Conservation (phyloP, 148 eudicot genomes). For the Vaccinium darrowii region DNA sequence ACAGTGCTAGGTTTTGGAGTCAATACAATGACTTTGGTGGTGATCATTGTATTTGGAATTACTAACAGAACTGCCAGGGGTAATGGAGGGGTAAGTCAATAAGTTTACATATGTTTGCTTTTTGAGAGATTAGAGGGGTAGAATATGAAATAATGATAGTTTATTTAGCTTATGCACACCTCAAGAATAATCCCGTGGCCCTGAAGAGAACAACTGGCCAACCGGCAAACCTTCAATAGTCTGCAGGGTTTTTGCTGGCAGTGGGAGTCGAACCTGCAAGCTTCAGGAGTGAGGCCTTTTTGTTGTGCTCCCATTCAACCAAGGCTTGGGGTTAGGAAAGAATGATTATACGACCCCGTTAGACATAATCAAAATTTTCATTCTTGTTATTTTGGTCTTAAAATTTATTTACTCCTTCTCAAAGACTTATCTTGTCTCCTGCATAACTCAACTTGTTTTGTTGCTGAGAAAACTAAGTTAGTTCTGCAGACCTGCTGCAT, state of each 20-base stretch:
- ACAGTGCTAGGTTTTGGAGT: conserved; percentile 64
- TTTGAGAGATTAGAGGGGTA: neutral
- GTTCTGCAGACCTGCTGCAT: neutral
- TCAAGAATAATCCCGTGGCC: no score
- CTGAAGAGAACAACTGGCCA: no score
- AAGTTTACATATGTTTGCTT: neutral
- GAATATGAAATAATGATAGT: no score
- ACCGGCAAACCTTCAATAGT: no score
- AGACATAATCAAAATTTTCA: neutral
- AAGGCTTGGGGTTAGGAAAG: neutral
- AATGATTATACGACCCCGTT: neutral
- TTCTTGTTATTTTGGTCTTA: neutral
- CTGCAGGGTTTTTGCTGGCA: no score
- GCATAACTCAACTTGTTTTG: neutral
- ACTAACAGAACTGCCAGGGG: conserved; percentile 25
- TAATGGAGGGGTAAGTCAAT: conserved; percentile 34
- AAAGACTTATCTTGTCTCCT: neutral
- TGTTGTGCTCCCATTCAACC: no score
- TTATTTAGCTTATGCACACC: no score
- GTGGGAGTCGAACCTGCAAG: no score
- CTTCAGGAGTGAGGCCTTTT: no score
- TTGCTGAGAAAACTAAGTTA: neutral
- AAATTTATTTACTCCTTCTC: neutral
- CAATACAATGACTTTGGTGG: conserved; percentile 41
- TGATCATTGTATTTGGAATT: conserved; percentile 36